Evolutionary conservation across 306 rosid species (phyloP).

Genomic region (Sophora flavescens): DNA sequence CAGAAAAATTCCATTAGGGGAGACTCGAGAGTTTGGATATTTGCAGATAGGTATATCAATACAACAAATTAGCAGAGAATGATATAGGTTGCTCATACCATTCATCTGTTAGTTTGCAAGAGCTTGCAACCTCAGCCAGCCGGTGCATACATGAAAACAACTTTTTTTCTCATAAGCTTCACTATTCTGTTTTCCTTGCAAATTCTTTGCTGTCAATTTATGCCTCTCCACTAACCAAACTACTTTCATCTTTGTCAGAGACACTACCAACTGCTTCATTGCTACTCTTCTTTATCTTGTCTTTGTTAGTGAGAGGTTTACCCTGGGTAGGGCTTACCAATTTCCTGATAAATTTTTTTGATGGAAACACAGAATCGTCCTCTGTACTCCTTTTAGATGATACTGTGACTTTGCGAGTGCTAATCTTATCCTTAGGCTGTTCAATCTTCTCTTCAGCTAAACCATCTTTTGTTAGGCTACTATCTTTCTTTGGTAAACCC

Average conservation of each 20-base stretch:
- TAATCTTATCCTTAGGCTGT: constrained; percentile 50
- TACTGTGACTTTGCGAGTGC: constrained; percentile 47
- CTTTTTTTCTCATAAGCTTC: constrained; percentile 27
- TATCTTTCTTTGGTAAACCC: constrained; percentile 25
- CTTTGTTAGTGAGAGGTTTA: constrained; percentile 57
- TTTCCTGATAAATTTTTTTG: constrained; percentile 71
- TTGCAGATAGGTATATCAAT: constrained; percentile 17
- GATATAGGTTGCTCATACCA: constrained; percentile 58
- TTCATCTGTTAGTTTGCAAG: constrained; percentile 40
- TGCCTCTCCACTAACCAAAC: constrained; percentile 76
- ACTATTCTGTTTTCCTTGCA: constrained; percentile 24
- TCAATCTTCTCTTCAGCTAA: constrained; percentile 49
- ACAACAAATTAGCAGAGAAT: constrained; percentile 30
- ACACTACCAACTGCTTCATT: constrained; percentile 46
- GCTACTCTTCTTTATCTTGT: constrained; percentile 60
- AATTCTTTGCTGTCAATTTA: constrained; percentile 50
- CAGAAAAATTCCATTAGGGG: constrained; percentile 2
- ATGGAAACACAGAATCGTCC: constrained; percentile 57
- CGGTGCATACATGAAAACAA: constrained; percentile 42
- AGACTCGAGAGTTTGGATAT: not conserved
- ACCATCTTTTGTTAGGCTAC: constrained; percentile 38
- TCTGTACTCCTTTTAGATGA: constrained; percentile 54
- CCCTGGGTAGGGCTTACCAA: constrained; percentile 58
- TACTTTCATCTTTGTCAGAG: constrained; percentile 63
- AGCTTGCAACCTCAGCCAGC: constrained; percentile 43